A percentile compares a stretch with the other conserved stretches of the same genome.
Conservation (phyloP, 2,329 filamentous ascomycete species). For the Colletotrichum sp. region DNA sequence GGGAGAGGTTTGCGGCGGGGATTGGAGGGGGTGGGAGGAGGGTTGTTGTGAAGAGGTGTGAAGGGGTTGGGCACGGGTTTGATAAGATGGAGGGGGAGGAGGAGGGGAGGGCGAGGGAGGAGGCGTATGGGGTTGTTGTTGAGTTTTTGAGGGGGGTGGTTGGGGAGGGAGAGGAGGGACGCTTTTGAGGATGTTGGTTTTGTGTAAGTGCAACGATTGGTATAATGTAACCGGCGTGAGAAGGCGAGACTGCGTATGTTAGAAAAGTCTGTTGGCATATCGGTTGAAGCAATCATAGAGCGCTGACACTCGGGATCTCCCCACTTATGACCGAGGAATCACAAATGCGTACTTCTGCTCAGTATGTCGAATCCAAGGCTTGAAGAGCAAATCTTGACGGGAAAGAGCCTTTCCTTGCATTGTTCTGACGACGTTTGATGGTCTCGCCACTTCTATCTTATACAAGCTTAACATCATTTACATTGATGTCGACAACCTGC, state of each 20-base stretch:
- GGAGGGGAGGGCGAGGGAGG: background rate
- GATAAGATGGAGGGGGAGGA: background rate
- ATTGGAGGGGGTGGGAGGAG: too few species aligned
- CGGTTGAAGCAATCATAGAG: too few species aligned
- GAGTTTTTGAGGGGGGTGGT: background rate
- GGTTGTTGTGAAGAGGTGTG: background rate
- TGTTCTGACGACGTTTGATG: background rate
- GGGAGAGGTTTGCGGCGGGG: too few species aligned
- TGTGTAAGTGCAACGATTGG: background rate
- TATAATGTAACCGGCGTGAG: background rate
- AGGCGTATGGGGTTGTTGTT: background rate
- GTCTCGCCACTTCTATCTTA: accelerated
- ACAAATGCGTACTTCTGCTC: too few species aligned
- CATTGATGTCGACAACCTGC: accelerated
- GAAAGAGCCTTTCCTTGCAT: too few species aligned
- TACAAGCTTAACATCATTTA: background rate
- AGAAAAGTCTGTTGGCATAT: background rate
- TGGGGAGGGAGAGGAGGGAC: background rate
- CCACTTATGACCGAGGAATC: accelerated
- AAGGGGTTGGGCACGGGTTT: background rate
- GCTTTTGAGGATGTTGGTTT: background rate
- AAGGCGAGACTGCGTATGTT: accelerated
- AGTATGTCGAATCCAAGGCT: too few species aligned
- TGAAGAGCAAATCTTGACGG: too few species aligned
- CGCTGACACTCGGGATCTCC: too few species aligned